Base-by-base conservation (phyloP, 805 yeast genomes). In the Debaryomyces tyrocola region DNA sequence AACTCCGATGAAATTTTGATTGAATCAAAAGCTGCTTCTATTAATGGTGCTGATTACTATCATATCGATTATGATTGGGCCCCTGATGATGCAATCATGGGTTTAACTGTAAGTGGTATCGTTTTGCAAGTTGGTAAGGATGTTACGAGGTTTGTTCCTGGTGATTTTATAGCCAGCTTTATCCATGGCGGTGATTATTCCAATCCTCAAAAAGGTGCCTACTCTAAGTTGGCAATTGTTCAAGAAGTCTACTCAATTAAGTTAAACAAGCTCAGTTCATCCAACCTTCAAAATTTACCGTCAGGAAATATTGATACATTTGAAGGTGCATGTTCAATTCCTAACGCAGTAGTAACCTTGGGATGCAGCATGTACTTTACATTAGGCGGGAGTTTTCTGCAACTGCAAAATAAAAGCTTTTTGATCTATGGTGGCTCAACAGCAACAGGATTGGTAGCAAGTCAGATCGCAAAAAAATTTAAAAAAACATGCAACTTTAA, bases 341-440 rank as follows among this genome's bases (percentile, higher is more conserved):
- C 24, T 12, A 21, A 41, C 14, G 17, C 34, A 4, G 4, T 34
- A 15, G 10, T 41, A 9, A 41, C 40, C n/a, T 5, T 35, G 2
- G 40, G 44, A 10, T 8, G n/a, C 15, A 41, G 44, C 34, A 15
- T 41, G 20, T 41, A 24, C 17, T 20, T 20, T 27, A 35, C 40
- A 5, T 34, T 41, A 7, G 40, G 44, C 8, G 44, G 40, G 6
- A 21, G 34, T 7, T 41, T 41, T 41, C 33, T 33, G 6, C 8
- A 20, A 10, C 9, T 9, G 24, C 44, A 41, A 27, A 33, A 33
- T 17, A 41, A 34, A n/a, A 35, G 39, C 12, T 21, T 41, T 31
- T 41, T 41, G 24, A 34, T 41, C 11, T 41, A 41, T 21, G 44
- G 44, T 15, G 40, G 44, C 9, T 41, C 44, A 20, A 41, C 44